Evolutionary conservation across 176 grass and related monocot species (phyloP).

Genomic region (Rhynchospora pubera): DNA sequence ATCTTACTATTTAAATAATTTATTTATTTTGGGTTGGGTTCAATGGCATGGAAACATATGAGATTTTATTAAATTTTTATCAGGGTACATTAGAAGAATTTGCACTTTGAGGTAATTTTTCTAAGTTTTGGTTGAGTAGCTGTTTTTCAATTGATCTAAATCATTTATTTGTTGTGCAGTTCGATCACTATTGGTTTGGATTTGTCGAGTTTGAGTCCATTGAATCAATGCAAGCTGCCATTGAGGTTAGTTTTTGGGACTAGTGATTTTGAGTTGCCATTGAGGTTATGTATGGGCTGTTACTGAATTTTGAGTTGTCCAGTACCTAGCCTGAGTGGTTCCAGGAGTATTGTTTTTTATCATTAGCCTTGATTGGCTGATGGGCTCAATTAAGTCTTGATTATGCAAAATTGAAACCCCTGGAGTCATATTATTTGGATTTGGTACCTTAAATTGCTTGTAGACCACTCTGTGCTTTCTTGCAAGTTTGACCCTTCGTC

Average conservation of each 20-base stretch:
- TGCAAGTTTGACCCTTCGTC: background rate
- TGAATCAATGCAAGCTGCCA: constrained; percentile 57
- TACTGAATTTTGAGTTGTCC: background rate
- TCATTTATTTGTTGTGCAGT: constrained; percentile 23
- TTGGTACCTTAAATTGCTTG: background rate
- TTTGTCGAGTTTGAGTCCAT: constrained; percentile 74
- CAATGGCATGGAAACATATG: background rate
- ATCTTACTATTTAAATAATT: background rate
- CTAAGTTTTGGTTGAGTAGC: background rate
- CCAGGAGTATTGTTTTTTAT: background rate
- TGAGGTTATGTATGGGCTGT: constrained; percentile 39
- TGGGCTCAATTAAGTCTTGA: background rate
- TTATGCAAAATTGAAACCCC: background rate
- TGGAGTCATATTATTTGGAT: background rate
- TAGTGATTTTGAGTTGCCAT: constrained; percentile 30
- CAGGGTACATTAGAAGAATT: background rate
- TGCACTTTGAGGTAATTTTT: background rate
- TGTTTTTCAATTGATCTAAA: background rate
- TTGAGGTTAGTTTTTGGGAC: constrained; percentile 34
- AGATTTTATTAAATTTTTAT: background rate
- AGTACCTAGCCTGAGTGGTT: background rate
- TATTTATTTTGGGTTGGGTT: background rate
- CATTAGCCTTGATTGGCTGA: background rate
- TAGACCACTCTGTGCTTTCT: background rate
- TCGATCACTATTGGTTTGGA: constrained; percentile 59